Conservation (phyloP, 2,329 filamentous ascomycete genomes). For the Alternaria panax region DNA sequence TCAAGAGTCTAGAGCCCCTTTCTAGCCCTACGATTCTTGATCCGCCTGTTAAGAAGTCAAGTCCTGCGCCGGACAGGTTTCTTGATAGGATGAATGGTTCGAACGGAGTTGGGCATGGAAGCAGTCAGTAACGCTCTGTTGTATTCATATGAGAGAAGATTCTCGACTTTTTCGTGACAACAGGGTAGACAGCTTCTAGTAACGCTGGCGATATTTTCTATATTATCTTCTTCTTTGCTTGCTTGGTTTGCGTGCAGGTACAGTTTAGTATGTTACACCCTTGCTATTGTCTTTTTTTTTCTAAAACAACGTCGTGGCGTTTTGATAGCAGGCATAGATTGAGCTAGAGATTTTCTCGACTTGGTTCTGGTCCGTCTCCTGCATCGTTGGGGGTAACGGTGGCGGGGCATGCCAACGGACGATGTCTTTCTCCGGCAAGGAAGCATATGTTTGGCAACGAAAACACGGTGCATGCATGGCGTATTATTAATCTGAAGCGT, state of each 20-base stretch:
- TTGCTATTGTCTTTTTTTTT: neutral
- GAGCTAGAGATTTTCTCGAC: neutral
- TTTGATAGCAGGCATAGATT: neutral
- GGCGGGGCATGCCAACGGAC: neutral
- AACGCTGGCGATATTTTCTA: neutral
- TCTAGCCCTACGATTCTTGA: slow-evolving; percentile 65
- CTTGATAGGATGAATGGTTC: neutral
- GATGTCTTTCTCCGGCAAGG: neutral
- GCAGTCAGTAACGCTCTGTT: neutral
- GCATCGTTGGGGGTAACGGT: neutral
- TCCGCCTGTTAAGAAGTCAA: slow-evolving; percentile 64
- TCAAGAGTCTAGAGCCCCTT: slow-evolving; percentile 65
- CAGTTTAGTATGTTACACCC: neutral
- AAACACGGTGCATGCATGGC: slow-evolving; percentile 3
- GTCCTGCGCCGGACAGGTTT: slow-evolving; percentile 19
- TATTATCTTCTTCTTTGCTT: neutral
- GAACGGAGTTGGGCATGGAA: neutral
- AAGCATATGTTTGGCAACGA: neutral
- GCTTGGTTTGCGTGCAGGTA: neutral
- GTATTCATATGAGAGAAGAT: neutral
- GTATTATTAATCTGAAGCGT: neutral
- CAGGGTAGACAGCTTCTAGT: neutral
- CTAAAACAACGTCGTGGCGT: neutral
- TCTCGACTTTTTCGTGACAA: neutral
- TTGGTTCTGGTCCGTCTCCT: neutral